Percentiles rank a stretch among this genome's conserved stretches.
These are phyloP conservation scores for Aaosphaeria arxii DNA, from an alignment of 2,329 filamentous ascomycete genomes.

Conservation along the genomic window DNA sequence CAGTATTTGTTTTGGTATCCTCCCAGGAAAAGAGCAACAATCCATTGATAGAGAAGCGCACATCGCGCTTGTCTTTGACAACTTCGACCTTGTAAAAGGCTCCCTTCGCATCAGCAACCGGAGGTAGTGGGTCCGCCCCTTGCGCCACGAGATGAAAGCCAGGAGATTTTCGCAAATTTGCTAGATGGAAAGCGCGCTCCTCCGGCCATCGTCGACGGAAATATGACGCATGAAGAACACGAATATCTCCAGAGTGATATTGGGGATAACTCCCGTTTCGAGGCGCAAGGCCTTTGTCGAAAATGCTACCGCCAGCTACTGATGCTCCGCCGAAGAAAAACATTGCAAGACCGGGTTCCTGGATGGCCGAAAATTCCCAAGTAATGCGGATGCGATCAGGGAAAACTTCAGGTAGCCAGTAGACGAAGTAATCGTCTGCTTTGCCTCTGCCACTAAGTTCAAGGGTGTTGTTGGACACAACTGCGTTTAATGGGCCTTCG, in stretches of 20 bases:
- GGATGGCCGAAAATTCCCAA: conserved; percentile 30
- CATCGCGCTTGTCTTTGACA: conserved; percentile 27
- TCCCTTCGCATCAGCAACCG: conserved; percentile 23
- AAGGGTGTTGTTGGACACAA: conserved; percentile 23
- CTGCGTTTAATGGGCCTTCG: conserved; percentile 25
- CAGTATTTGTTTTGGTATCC: conserved; percentile 24
- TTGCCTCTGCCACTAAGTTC: conserved; percentile 22
- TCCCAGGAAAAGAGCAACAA: conserved; percentile 24
- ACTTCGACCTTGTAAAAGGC: conserved; percentile 30
- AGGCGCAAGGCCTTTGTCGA: conserved; percentile 19
- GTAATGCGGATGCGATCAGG: conserved; percentile 29
- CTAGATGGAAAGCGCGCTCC: conserved; percentile 26
- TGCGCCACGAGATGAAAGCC: conserved; percentile 28
- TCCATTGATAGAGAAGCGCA: conserved; percentile 26
- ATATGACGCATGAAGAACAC: conserved; percentile 15
- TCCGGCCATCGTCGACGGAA: conserved; percentile 20
- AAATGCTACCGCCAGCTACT: conserved; percentile 23
- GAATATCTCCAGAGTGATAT: conserved; percentile 19
- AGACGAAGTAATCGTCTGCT: conserved; percentile 28
- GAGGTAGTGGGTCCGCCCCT: conserved; percentile 27
- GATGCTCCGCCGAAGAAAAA: conserved; percentile 34
- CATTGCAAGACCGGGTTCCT: conserved; percentile 33
- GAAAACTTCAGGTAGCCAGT: conserved; percentile 32
- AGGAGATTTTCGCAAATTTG: conserved; percentile 29
- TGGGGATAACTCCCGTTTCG: conserved; percentile 26